Evolutionary conservation across 208 protist species (phyloP).

Genomic region (Leishmania tropica): DNA sequence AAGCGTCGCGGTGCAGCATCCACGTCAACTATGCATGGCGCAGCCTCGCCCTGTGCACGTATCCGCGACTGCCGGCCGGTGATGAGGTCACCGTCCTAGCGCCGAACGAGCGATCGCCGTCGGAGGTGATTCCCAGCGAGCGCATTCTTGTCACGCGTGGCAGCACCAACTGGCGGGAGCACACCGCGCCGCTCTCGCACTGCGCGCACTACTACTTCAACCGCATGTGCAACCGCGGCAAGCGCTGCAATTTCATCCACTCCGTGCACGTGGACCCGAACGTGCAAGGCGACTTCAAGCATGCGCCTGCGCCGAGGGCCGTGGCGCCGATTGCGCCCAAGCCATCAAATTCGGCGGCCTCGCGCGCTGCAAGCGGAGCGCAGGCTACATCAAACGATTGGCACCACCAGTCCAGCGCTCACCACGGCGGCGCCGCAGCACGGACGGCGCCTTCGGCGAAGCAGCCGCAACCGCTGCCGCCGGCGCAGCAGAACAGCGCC

Average conservation of each 20-base stretch:
- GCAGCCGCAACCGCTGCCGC: conserved; percentile 8
- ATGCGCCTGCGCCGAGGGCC: conserved; percentile 57
- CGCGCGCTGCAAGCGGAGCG: not conserved
- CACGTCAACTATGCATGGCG: conserved; percentile 87
- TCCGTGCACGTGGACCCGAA: conserved; percentile 72
- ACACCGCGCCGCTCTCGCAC: conserved; percentile 58
- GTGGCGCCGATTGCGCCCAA: conserved; percentile 39
- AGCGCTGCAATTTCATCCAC: conserved; percentile 84
- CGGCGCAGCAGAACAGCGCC: not conserved
- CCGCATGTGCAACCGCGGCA: conserved; percentile 81
- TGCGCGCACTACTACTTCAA: conserved; percentile 91
- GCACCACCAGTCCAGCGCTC: not conserved
- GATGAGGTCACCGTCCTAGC: conserved; percentile 53
- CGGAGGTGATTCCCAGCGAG: conserved; percentile 52
- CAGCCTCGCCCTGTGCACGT: conserved; percentile 49
- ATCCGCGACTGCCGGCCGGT: conserved; percentile 59
- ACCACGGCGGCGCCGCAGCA: not conserved
- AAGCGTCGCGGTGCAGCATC: conserved; percentile 41
- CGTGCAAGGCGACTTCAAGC: conserved; percentile 64
- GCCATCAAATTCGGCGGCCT: not conserved
- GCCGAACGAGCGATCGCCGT: conserved; percentile 62
- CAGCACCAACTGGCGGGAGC: conserved; percentile 38
- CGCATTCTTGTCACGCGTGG: conserved; percentile 68
- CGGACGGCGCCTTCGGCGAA: not conserved
- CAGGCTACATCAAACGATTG: not conserved